Percentiles rank a stretch among this genome's conserved stretches.
Conservation (phyloP, 305 asterid genomes). For the Fraxinus baroniana region DNA sequence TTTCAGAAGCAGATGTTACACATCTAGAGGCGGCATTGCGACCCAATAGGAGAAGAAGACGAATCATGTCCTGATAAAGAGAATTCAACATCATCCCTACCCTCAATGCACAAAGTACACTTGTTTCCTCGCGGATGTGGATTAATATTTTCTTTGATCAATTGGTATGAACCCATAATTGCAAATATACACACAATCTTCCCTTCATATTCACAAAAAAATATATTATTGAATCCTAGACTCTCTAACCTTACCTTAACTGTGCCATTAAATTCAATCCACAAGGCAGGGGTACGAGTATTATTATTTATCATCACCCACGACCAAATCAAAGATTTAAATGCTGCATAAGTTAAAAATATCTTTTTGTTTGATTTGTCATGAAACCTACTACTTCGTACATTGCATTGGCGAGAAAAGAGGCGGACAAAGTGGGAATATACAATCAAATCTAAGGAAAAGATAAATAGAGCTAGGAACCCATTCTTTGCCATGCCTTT, state of each 20-base stretch:
- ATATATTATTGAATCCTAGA: background rate
- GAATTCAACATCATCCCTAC: slow-evolving; percentile 22
- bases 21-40: slow-evolving; percentile 11
- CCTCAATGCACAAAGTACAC: background rate
- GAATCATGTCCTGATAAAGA: slow-evolving; percentile 23
- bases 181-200: background rate
- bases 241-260: background rate
- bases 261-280: background rate
- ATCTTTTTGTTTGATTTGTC: background rate
- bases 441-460: background rate
- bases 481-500: too few relatives aligned
- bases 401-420: background rate
- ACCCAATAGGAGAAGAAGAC: slow-evolving; percentile 21
- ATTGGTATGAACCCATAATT: slow-evolving; percentile 20
- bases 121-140: slow-evolving; percentile 18
- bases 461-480: too few relatives aligned
- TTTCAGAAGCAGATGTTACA: background rate
- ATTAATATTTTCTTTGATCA: slow-evolving; percentile 17
- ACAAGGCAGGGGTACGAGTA: background rate
- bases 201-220: background rate
- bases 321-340: background rate
- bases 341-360: background rate
- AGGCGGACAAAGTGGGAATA: background rate
- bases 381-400: background rate
- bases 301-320: background rate